Percentiles rank a stretch among this genome's conserved stretches.
Evolutionary conservation across 805 yeast genomes (phyloP).

Genomic region (Debaryomyces maramus): DNA sequence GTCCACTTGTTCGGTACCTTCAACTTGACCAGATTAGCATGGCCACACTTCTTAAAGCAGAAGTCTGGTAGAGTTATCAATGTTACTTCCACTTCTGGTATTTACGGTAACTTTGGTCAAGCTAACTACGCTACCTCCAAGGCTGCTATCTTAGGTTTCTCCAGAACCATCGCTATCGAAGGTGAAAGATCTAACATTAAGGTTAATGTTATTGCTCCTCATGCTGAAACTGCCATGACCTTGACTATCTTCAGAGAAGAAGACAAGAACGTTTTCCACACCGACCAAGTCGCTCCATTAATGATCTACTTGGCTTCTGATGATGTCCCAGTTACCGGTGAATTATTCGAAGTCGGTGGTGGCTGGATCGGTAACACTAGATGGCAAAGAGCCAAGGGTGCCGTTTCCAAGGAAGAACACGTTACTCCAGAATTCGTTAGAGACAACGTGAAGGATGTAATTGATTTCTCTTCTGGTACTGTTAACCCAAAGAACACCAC

Average conservation of each 20-base stretch:
- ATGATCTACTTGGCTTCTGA: constrained; percentile 79
- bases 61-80: constrained; percentile 80
- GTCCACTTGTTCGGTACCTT: constrained; percentile 84
- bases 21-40: constrained; percentile 80
- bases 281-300: constrained; percentile 88
- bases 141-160: constrained; percentile 80
- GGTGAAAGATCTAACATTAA: constrained; percentile 77
- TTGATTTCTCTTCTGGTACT: constrained; percentile 59
- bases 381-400: constrained; percentile 93
- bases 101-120: constrained; percentile 97
- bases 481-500: constrained; percentile 60
- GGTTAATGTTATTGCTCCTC: constrained; percentile 90
- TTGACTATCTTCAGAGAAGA: constrained; percentile 76
- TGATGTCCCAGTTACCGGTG: constrained; percentile 70
- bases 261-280: constrained; percentile 81
- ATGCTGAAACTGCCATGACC: constrained; percentile 98
- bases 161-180: constrained; percentile 86
- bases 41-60: constrained; percentile 86
- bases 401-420: constrained; percentile 54
- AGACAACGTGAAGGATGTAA: constrained; percentile 64
- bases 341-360: constrained; percentile 88
- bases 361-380: constrained; percentile 96
- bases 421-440: constrained; percentile 69
- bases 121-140: constrained; percentile 95
- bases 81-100: constrained; percentile 94